Evolutionary conservation across 2,329 filamentous ascomycete genomes (phyloP).

Genomic region (Bipolaris victoriae): DNA sequence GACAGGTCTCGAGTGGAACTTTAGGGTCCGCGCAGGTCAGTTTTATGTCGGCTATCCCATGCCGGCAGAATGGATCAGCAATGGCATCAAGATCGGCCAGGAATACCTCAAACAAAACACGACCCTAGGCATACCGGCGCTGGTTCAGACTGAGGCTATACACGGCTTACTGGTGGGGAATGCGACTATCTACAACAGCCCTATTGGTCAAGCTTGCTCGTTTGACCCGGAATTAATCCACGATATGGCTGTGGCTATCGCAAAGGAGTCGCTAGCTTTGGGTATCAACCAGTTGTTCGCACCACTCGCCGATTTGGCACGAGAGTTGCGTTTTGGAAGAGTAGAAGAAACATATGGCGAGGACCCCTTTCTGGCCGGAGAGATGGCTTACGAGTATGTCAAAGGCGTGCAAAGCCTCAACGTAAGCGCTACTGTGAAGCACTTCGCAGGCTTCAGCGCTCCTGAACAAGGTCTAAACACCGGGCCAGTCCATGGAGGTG

Average conservation of each 20-base stretch:
- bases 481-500: constrained; percentile 63
- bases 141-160: constrained; percentile 76
- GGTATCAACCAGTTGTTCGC: constrained; percentile 77
- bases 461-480: constrained; percentile 77
- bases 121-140: constrained; percentile 70
- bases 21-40: constrained; percentile 68
- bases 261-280: constrained; percentile 67
- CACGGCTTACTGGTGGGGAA: constrained; percentile 75
- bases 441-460: constrained; percentile 71
- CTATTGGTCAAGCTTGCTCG: constrained; percentile 73
- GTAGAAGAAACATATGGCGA: constrained; percentile 78
- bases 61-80: constrained; percentile 66
- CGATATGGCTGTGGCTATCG: constrained; percentile 71
- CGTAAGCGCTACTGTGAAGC: constrained; percentile 76
- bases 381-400: constrained; percentile 67
- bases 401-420: constrained; percentile 68
- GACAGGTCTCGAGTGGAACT: constrained; percentile 70
- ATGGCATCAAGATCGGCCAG: constrained; percentile 69
- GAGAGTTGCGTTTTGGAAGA: constrained; percentile 73
- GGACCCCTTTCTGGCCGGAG: constrained; percentile 70
- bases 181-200: constrained; percentile 80
- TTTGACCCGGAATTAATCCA: constrained; percentile 70
- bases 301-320: constrained; percentile 72
- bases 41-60: constrained; percentile 76
- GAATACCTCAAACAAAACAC: constrained; percentile 72